phyloP scores from a whole-genome alignment of 2,329 filamentous ascomycete genomes.

The Zymoseptoria pseudotritici region DNA sequence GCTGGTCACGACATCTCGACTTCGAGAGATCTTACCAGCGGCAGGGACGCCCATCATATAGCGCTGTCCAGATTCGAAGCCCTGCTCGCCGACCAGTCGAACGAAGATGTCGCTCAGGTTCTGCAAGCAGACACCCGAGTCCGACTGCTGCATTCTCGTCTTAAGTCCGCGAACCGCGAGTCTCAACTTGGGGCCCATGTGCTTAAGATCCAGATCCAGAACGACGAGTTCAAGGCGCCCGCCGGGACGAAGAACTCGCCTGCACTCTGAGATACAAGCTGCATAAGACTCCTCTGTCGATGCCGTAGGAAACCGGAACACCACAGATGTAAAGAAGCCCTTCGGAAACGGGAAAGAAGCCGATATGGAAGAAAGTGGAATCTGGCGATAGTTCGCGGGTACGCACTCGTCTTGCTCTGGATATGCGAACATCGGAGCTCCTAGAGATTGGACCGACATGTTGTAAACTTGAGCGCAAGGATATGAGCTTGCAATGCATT shows the following conservation, averaged over 20 bases:
- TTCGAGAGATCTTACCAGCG: conserved; percentile 42
- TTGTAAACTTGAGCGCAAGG: conserved; percentile 70
- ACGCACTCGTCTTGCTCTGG: conserved; percentile 17
- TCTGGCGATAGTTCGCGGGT: conserved; percentile 63
- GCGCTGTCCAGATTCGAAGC: conserved; percentile 65
- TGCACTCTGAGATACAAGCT: conserved; percentile 65
- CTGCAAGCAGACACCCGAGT: conserved; percentile 53
- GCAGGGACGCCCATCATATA: conserved; percentile 74
- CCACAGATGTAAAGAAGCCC: conserved; percentile 67
- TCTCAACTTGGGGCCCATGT: conserved; percentile 67
- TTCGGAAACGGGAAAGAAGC: conserved; percentile 67
- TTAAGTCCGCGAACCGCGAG: conserved; percentile 64
- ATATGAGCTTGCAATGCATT: conserved; percentile 75
- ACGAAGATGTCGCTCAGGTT: conserved; percentile 51
- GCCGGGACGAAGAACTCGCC: conserved; percentile 68
- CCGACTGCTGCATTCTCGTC: conserved; percentile 56
- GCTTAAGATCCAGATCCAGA: conserved; percentile 71
- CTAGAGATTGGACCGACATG: conserved; percentile 38
- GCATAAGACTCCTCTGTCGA: conserved; percentile 62
- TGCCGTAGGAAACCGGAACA: conserved; percentile 68
- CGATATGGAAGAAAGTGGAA: conserved; percentile 56
- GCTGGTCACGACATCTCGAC: conserved; percentile 23
- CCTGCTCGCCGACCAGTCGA: conserved; percentile 58
- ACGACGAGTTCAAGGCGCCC: conserved; percentile 74
- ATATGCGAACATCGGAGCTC: conserved; percentile 3